Conservation (phyloP, 192 early-diverging fungal genomes). For the Entrophospora sp. region DNA sequence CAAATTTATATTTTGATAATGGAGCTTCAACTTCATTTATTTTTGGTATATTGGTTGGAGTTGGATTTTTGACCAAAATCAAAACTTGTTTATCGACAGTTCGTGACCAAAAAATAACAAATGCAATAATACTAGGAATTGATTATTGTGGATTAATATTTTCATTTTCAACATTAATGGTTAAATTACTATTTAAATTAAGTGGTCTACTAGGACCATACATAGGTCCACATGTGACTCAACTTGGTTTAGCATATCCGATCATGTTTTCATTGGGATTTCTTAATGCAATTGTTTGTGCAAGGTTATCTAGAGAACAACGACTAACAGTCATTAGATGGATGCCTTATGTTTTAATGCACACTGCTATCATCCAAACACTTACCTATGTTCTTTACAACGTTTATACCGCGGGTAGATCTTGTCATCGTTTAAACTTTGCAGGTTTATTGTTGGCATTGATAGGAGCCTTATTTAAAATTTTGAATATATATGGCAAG, state of each 20-base stretch:
- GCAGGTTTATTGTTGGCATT: slow-evolving; percentile 25
- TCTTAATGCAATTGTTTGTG: slow-evolving; percentile 32
- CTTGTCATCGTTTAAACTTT: slow-evolving; percentile 29
- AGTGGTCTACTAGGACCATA: slow-evolving; percentile 47
- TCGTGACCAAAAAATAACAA: slow-evolving; percentile 22
- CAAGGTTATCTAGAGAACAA: slow-evolving; percentile 26
- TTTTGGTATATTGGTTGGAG: slow-evolving; percentile 38
- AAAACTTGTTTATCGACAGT: neutral
- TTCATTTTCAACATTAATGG: slow-evolving; percentile 40
- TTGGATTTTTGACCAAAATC: slow-evolving; percentile 8
- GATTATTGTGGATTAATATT: slow-evolving; percentile 42
- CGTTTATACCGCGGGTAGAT: slow-evolving; percentile 23
- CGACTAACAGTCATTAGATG: slow-evolving; percentile 22
- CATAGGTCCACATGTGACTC: slow-evolving; percentile 50
- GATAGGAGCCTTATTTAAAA: slow-evolving; percentile 29
- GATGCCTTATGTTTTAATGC: slow-evolving; percentile 27
- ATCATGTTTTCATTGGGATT: slow-evolving; percentile 41
- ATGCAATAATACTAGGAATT: slow-evolving; percentile 34
- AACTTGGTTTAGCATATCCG: slow-evolving; percentile 43
- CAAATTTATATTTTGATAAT: slow-evolving; percentile 37
- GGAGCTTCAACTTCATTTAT: slow-evolving; percentile 27
- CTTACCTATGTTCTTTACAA: slow-evolving; percentile 35
- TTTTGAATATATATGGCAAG: slow-evolving; percentile 32
- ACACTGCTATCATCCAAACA: slow-evolving; percentile 23
- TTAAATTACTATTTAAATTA: slow-evolving; percentile 37